These are phyloP conservation scores for Solanum ossicruentum DNA, from an alignment of 257 asterid genomes.

Conservation along the genomic window DNA sequence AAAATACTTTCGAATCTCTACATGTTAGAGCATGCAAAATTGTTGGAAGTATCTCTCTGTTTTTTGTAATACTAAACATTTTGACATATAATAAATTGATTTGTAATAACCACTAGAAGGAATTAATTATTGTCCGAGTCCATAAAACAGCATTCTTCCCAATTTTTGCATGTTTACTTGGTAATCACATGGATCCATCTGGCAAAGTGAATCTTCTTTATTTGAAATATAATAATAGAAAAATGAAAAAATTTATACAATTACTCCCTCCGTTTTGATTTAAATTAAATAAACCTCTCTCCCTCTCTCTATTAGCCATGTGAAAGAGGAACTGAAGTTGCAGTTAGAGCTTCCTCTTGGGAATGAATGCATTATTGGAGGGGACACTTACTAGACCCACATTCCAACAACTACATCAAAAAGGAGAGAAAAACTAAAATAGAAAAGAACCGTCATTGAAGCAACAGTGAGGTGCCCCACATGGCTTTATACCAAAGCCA, in stretches of 20 bases:
- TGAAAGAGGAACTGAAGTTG: constrained; percentile 22
- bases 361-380: constrained; percentile 10
- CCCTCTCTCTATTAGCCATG: constrained; percentile 24
- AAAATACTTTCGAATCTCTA: constrained; percentile 22
- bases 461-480: neutral
- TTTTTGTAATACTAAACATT: neutral
- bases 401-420: neutral
- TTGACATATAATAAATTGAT: neutral
- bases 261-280: neutral
- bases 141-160: constrained; percentile 14
- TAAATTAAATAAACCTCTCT: neutral
- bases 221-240: neutral
- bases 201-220: constrained; percentile 20
- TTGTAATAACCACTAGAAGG: neutral
- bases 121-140: constrained; percentile 23
- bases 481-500: neutral
- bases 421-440: neutral
- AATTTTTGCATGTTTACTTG: neutral
- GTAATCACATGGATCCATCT: constrained; percentile 59
- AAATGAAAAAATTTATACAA: neutral
- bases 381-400: constrained; percentile 4
- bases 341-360: constrained; percentile 20
- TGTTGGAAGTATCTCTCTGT: neutral
- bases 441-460: neutral
- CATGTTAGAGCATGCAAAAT: constrained; percentile 27